Evolutionary conservation across 257 asterid species (phyloP).

Genomic region (Pogostemon cablin): DNA sequence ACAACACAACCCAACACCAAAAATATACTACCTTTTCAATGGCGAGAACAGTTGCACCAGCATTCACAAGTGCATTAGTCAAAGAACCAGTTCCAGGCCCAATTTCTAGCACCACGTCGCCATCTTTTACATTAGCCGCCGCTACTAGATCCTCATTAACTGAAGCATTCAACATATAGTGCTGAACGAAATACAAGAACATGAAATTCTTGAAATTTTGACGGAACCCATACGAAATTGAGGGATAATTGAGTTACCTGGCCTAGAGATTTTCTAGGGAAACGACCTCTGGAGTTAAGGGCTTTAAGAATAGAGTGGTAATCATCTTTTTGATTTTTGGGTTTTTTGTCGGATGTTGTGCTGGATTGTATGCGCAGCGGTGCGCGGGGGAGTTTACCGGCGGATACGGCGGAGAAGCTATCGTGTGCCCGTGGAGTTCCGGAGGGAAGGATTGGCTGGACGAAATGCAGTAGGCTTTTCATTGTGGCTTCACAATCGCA

Average conservation of each 20-base stretch:
- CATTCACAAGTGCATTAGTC: conserved; percentile 74
- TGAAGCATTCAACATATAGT: conserved; percentile 81
- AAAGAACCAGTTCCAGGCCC: conserved; percentile 99
- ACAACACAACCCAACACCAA: neutral
- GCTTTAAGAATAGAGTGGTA: conserved; percentile 89
- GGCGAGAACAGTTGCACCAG: conserved; percentile 93
- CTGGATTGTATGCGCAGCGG: conserved; percentile 31
- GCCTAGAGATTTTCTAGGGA: conserved; percentile 93
- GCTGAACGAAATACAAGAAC: conserved; percentile 52
- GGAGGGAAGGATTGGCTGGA: conserved; percentile 36
- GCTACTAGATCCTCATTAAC: conserved; percentile 75
- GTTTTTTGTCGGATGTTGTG: conserved; percentile 41
- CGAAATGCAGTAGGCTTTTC: conserved; percentile 42
- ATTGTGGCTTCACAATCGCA: conserved; percentile 25
- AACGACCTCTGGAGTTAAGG: conserved; percentile 90
- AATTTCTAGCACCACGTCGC: conserved; percentile 88
- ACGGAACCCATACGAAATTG: neutral
- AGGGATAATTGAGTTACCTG: conserved; percentile 48
- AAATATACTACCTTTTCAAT: conserved; percentile 76
- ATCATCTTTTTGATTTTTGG: conserved; percentile 64
- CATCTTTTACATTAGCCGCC: conserved; percentile 76
- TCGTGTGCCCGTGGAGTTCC: conserved; percentile 38
- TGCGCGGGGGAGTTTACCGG: conserved; percentile 21
- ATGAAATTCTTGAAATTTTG: neutral
- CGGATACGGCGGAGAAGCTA: conserved; percentile 31